phyloP scores from a whole-genome alignment of 1,139 yeast genomes.

The Pichia terricola region DNA sequence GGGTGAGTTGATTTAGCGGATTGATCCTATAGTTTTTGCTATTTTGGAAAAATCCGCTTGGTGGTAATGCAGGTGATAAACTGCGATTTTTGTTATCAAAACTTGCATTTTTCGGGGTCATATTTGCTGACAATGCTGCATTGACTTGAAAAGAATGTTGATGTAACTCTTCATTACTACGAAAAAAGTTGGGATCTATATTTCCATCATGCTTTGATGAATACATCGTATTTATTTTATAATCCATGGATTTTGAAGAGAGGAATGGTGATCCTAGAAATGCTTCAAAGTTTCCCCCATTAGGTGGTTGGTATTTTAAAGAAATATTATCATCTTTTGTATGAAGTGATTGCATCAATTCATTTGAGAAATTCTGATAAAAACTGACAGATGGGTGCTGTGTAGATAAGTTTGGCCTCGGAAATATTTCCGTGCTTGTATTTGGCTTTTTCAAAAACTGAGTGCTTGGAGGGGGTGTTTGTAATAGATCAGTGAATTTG shows the following conservation, averaged over 20 bases:
- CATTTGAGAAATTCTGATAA: slow-evolving; percentile 2
- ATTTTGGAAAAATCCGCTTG: slow-evolving; percentile 5
- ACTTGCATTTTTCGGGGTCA: not conserved
- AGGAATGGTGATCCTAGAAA: too few relatives aligned
- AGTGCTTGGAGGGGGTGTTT: slow-evolving; percentile 4
- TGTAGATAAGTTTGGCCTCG: not conserved
- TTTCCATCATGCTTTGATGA: not conserved
- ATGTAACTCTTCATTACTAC: not conserved
- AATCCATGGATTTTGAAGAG: too few relatives aligned
- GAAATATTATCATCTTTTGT: too few relatives aligned
- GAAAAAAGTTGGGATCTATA: slow-evolving; percentile 5
- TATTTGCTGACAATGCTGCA: not conserved
- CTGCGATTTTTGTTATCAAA: not conserved
- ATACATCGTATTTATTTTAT: too few relatives aligned
- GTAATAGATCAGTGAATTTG: not conserved
- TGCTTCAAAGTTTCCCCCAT: too few relatives aligned
- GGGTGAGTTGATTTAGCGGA: not conserved
- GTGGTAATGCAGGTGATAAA: slow-evolving; percentile 4
- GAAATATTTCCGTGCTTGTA: not conserved
- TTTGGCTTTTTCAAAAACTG: not conserved
- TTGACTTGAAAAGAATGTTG: too few relatives aligned
- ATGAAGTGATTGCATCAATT: slow-evolving; percentile 2
- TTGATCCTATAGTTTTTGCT: not conserved
- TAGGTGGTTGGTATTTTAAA: too few relatives aligned
- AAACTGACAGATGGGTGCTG: not conserved